These are phyloP conservation scores for Komagataella populi DNA, from an alignment of 805 yeast genomes.

Conservation along the genomic window DNA sequence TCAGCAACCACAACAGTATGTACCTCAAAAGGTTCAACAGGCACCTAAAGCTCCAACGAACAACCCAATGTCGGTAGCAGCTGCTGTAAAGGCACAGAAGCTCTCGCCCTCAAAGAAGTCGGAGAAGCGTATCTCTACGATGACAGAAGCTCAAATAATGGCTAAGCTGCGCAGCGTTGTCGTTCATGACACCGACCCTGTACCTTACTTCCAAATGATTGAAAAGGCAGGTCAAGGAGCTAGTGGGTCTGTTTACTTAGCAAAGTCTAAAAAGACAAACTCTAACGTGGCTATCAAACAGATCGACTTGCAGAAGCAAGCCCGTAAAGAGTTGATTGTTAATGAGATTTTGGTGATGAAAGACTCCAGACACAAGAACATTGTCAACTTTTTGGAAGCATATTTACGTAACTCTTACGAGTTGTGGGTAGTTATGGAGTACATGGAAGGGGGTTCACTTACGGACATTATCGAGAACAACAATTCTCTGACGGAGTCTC, in stretches of 20 bases:
- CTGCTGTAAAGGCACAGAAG: conserved; percentile 7
- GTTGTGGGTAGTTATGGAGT: conserved; percentile 97
- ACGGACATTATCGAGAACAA: conserved; percentile 91
- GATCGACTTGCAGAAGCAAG: conserved; percentile 90
- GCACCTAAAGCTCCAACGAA: conserved; percentile 1
- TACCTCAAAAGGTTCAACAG: background rate
- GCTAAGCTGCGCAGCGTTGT: conserved; percentile 75
- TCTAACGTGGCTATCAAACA: conserved; percentile 86
- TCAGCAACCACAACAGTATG: conserved; percentile 13
- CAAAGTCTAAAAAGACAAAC: conserved; percentile 43
- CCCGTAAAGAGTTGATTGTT: conserved; percentile 87
- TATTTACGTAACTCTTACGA: conserved; percentile 56
- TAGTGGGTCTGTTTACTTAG: conserved; percentile 86
- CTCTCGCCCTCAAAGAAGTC: conserved; percentile 1
- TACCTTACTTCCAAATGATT: conserved; percentile 60
- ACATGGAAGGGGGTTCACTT: conserved; percentile 96
- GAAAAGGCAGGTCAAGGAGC: conserved; percentile 97
- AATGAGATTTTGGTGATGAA: conserved; percentile 95
- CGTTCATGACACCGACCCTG: conserved; percentile 64
- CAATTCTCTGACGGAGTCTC: conserved; percentile 79
- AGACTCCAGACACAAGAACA: conserved; percentile 78
- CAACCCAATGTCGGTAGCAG: conserved; percentile 9
- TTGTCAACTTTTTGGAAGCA: conserved; percentile 87
- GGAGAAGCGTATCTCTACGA: conserved; percentile 40
- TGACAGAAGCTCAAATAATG: conserved; percentile 83